phyloP scores from a whole-genome alignment of 257 asterid genomes.

The Solanum pimpinellifolium region DNA sequence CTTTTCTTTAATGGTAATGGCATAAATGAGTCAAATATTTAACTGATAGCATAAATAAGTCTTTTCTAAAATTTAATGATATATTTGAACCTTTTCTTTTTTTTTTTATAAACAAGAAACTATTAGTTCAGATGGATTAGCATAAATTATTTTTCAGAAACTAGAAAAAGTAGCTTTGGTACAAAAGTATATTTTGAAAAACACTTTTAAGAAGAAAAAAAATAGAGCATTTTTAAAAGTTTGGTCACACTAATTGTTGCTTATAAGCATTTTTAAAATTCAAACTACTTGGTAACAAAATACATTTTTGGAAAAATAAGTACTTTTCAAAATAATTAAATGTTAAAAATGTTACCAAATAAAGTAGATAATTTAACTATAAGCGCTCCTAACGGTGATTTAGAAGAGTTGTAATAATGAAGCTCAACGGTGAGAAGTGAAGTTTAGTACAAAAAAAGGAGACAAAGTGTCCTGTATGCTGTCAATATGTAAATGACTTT shows the following conservation, averaged over 20 bases:
- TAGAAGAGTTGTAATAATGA: background rate
- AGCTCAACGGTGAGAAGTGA: background rate
- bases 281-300: too few relatives aligned
- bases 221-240: background rate
- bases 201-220: too few relatives aligned
- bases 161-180: background rate
- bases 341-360: background rate
- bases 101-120: too few relatives aligned
- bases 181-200: too few relatives aligned
- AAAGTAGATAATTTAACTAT: background rate
- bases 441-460: background rate
- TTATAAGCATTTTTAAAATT: too few relatives aligned
- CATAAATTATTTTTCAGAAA: too few relatives aligned
- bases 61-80: rapidly evolving
- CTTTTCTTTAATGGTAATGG: too few relatives aligned
- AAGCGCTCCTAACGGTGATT: background rate
- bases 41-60: too few relatives aligned
- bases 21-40: too few relatives aligned
- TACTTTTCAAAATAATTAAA: too few relatives aligned
- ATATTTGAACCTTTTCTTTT: too few relatives aligned
- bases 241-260: background rate
- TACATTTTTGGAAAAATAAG: background rate
- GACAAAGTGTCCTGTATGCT: background rate
- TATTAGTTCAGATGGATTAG: too few relatives aligned
- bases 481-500: background rate